Evolutionary conservation across 2,329 filamentous ascomycete species (phyloP).

Genomic region (Diaporthe vexans): DNA sequence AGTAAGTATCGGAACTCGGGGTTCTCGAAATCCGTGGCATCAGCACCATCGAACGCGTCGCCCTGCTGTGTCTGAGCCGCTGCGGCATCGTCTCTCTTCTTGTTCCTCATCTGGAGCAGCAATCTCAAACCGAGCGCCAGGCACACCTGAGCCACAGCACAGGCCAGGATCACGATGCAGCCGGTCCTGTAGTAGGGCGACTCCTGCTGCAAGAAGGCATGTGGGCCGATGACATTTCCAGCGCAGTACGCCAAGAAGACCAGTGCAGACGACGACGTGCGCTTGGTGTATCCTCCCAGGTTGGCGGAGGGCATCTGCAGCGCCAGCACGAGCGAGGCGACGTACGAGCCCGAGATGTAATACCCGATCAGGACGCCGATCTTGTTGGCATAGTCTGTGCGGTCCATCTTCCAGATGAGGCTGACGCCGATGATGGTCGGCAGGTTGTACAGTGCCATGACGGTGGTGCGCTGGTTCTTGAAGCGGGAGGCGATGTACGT

Average conservation of each 20-base stretch:
- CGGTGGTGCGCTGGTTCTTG: conserved; percentile 63
- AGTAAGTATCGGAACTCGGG: conserved; percentile 49
- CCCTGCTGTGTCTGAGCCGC: conserved; percentile 42
- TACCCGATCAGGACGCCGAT: conserved; percentile 65
- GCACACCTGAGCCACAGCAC: conserved; percentile 57
- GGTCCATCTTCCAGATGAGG: conserved; percentile 65
- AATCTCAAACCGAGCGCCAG: conserved; percentile 53
- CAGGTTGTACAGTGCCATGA: conserved; percentile 66
- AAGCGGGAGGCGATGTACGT: conserved; percentile 65
- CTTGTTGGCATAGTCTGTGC: conserved; percentile 50
- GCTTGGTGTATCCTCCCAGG: conserved; percentile 63
- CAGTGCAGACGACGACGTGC: conserved; percentile 59
- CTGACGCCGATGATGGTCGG: conserved; percentile 64
- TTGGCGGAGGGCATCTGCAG: conserved; percentile 66
- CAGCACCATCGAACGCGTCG: conserved; percentile 46
- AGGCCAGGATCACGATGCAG: conserved; percentile 64
- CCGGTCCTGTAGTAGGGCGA: conserved; percentile 65
- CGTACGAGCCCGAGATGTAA: conserved; percentile 64
- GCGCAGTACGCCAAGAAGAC: conserved; percentile 61
- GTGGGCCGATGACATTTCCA: conserved; percentile 62
- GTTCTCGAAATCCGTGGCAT: conserved; percentile 57
- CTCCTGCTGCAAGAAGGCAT: conserved; percentile 60
- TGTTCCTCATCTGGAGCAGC: conserved; percentile 55
- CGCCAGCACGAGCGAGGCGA: conserved; percentile 65
- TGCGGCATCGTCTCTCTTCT: conserved; percentile 52